These are phyloP conservation scores for Globisporangium echinulatum DNA, from an alignment of 352 stramenopile species.

Conservation along the genomic window DNA sequence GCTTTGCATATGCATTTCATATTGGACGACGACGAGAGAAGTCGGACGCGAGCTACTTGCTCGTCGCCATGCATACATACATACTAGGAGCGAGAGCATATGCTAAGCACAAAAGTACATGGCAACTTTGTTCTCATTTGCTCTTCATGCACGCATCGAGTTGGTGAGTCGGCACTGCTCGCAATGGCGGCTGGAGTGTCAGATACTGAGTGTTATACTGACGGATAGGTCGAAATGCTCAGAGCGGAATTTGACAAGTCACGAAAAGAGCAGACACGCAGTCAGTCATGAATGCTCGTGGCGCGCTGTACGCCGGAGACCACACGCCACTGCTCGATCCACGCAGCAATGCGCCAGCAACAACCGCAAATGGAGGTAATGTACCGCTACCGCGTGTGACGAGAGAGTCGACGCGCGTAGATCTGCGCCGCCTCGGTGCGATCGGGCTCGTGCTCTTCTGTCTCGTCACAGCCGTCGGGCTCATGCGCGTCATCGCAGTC, in stretches of 20 bases:
- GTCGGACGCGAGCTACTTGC: too few relatives aligned
- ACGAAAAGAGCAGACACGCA: background rate
- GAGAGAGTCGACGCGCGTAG: slow-evolving; percentile 13
- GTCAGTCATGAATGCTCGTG: slow-evolving; percentile 9
- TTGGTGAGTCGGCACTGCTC: too few relatives aligned
- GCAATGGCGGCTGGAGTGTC: too few relatives aligned
- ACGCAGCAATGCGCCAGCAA: background rate
- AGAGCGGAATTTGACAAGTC: background rate
- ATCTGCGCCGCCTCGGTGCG: slow-evolving; percentile 11
- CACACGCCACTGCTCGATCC: slow-evolving; percentile 9
- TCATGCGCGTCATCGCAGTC: slow-evolving; percentile 12
- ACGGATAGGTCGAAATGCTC: too few relatives aligned
- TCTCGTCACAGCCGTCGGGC: slow-evolving; percentile 10
- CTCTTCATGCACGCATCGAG: too few relatives aligned
- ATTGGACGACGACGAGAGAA: background rate
- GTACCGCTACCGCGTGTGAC: background rate
- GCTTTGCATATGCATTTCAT: background rate
- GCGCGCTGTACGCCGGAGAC: slow-evolving; percentile 9
- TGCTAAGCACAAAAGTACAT: too few relatives aligned
- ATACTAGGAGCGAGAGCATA: too few relatives aligned
- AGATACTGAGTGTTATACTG: too few relatives aligned
- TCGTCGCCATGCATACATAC: background rate
- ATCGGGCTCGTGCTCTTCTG: slow-evolving; percentile 18
- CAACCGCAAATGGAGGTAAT: background rate
- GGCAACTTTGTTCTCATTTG: too few relatives aligned